Conservation (phyloP, 257 asterid species). For the Capsicum rhomboideum region DNA sequence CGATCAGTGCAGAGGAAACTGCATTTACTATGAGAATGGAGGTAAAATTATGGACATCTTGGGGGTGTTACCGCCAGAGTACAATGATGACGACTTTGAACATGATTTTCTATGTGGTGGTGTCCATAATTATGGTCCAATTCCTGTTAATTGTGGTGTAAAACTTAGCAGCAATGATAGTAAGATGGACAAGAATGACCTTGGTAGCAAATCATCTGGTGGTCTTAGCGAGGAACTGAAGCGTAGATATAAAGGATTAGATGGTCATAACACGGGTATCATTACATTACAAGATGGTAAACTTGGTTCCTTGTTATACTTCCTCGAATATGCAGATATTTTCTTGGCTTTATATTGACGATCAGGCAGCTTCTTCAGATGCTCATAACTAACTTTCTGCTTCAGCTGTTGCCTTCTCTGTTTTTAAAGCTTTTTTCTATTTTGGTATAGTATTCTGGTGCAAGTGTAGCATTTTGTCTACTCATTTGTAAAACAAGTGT, state of each 20-base stretch:
- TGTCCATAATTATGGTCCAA: too few relatives aligned
- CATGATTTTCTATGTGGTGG: too few relatives aligned
- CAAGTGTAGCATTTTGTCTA: not conserved
- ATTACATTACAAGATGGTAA: not conserved
- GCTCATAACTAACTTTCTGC: not conserved
- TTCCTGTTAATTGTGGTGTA: too few relatives aligned
- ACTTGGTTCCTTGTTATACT: not conserved
- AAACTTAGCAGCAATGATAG: too few relatives aligned
- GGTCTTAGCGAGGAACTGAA: not conserved
- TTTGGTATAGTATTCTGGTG: not conserved
- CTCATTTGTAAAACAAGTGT: not conserved
- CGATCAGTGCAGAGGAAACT: not conserved
- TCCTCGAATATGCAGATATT: not conserved
- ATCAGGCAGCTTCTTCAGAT: not conserved
- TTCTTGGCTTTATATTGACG: not conserved
- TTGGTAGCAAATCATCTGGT: not conserved
- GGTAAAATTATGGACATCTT: not conserved
- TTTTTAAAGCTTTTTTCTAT: too few relatives aligned
- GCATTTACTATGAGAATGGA: not conserved
- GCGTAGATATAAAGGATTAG: not conserved
- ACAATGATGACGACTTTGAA: too few relatives aligned
- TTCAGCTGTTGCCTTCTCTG: not conserved
- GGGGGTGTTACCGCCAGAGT: not conserved
- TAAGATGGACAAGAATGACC: not conserved
- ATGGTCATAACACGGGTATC: not conserved